Evolutionary conservation across 345 rosid species (phyloP), one percentile per base, ranked within the genome.

Genomic region (Leavenworthia alabamica): DNA sequence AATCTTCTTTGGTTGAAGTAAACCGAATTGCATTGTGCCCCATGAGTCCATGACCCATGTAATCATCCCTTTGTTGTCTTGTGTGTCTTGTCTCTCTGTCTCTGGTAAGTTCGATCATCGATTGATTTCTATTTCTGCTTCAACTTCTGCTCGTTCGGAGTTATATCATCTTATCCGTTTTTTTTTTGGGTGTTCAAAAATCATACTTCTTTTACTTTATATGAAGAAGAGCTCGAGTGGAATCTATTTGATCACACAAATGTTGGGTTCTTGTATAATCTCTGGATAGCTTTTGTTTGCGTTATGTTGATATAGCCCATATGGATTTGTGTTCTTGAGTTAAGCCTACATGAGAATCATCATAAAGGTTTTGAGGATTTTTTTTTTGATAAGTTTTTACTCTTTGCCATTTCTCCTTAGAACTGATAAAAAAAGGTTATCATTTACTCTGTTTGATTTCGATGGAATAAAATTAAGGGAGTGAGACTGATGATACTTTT

Each of bases 21-120:
- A 65, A 65, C 60, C 70, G 62, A 44, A 24, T 2, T 36, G 2
- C 5, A n/a, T n/a, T n/a, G n/a, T n/a, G n/a, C n/a, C n/a, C n/a
- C n/a, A n/a, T n/a, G n/a, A n/a, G n/a, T n/a, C n/a, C n/a, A n/a
- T n/a, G n/a, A n/a, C n/a, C n/a, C n/a, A n/a, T 23, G 62, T n/a
- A 48, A 26, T 35, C 46, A 26, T 35, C 46, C 4, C 20, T 4
- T 12, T 36, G 15, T 40, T 41, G 5, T 41, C 22, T 41, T 17
- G 12, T 8, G 4, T 3, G 23, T 16, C 47, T 16, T 3, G 22
- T 16, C 47, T 16, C 22, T 16, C 47, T 42, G 47, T 17, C 50
- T 49, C 50, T 6, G 19, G 64, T 67, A 57, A 57, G 26, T n/a
- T 36, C 6, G 12, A 55, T 55, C 62, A 15, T 44, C 11, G 2